A percentile compares a stretch with the other conserved stretches of the same genome.
phyloP scores from a whole-genome alignment of 768 basidiomycete species.

The Leccinum longicurvipes region DNA sequence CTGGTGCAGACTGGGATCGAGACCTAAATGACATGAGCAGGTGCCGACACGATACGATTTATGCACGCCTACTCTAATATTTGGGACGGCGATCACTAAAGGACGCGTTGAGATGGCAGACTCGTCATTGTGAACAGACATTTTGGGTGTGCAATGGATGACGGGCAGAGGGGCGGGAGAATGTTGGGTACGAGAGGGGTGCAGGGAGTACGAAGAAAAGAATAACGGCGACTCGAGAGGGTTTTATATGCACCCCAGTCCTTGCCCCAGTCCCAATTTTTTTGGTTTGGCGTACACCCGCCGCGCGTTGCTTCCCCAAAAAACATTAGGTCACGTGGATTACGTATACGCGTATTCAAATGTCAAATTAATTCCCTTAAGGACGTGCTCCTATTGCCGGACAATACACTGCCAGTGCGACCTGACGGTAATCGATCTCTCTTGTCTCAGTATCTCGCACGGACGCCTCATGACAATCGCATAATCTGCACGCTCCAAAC shows the following conservation, averaged over 20 bases:
- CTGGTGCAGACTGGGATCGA: constrained; percentile 85
- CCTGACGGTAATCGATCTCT: no score
- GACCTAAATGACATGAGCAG: constrained; percentile 43
- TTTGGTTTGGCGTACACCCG: constrained; percentile 22
- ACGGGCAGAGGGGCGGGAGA: background rate
- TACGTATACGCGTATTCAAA: constrained; percentile 16
- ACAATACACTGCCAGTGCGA: background rate
- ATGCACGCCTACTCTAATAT: constrained; percentile 34
- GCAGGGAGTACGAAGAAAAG: constrained; percentile 9
- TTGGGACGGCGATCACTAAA: constrained; percentile 30
- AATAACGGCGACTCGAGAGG: constrained; percentile 1
- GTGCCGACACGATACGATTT: constrained; percentile 1
- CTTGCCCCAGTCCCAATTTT: constrained; percentile 33
- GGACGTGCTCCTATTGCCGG: background rate
- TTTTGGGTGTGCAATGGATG: constrained; percentile 16
- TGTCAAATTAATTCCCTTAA: background rate
- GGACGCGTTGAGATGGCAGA: constrained; percentile 35
- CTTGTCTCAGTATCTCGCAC: background rate
- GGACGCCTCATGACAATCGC: constrained; percentile 8
- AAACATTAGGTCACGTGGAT: constrained; percentile 29
- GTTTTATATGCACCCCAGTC: constrained; percentile 30
- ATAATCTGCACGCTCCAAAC: constrained; percentile 10
- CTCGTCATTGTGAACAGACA: constrained; percentile 33
- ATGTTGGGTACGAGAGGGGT: constrained; percentile 1
- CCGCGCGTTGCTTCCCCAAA: constrained; percentile 25